These are phyloP conservation scores for Trichoderma sp. DNA, from an alignment of 2,329 filamentous ascomycete species.

Conservation along the genomic window DNA sequence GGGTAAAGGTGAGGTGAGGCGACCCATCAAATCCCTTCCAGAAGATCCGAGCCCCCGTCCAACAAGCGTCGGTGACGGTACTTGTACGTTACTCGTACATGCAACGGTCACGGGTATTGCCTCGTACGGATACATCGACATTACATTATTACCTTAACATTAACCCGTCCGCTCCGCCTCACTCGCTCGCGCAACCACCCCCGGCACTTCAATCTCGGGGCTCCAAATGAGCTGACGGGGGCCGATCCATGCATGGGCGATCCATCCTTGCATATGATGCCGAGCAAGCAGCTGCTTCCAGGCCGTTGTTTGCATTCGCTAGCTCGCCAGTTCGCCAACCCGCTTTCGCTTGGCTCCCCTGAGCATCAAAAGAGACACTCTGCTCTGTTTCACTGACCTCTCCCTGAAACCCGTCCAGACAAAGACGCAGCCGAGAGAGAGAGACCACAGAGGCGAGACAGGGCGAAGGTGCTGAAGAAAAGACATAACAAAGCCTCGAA, in stretches of 20 bases:
- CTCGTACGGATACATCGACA: no score
- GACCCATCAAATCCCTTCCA: no score
- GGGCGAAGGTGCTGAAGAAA: neutral
- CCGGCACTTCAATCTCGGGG: conserved; percentile 23
- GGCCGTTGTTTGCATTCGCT: conserved; percentile 18
- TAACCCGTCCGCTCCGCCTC: conserved; percentile 20
- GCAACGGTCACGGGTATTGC: neutral
- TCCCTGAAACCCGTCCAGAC: conserved; percentile 16
- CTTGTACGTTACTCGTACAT: no score
- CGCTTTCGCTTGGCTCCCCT: conserved; percentile 26
- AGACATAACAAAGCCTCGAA: conserved; percentile 20
- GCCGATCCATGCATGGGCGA: conserved; percentile 26
- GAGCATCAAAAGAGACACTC: conserved; percentile 20
- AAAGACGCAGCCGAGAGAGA: conserved; percentile 4
- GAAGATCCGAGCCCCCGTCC: no score
- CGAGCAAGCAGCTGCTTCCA: conserved; percentile 18
- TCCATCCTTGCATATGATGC: conserved; percentile 28
- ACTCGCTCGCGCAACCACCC: conserved; percentile 12
- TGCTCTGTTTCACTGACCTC: conserved; percentile 14
- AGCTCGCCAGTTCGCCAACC: conserved; percentile 22
- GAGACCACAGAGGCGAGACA: neutral
- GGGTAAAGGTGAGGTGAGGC: no score
- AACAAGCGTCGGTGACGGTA: no score
- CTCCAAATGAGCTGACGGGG: conserved; percentile 28
- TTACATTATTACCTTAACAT: neutral